Evolutionary conservation across 2,329 filamentous ascomycete genomes (phyloP), one percentile per base, ranked within the genome.

Genomic region (Domatiomyces globalis): DNA sequence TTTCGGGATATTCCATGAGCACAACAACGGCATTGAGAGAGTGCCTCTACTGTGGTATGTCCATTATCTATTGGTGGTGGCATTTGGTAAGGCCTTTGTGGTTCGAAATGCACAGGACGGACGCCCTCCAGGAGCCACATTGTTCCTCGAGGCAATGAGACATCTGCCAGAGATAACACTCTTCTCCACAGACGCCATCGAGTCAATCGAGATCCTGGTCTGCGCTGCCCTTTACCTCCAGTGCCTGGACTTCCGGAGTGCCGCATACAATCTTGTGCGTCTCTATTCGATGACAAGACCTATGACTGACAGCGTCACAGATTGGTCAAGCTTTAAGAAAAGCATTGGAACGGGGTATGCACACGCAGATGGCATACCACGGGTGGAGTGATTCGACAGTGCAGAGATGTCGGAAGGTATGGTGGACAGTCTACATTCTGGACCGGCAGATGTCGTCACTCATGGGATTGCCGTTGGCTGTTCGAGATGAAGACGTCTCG

Each of bases 371-470:
- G 72, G 70, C 68, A 0, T 63, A 64, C 0, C 62, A 67, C 1
- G 64, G 71, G 19, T 55, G 76, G 0, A 69, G 69, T 0, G 66
- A 69, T 1, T 53, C 58, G 0, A 57, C 67, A 1, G 69, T 74
- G 0, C 67, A 77, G 53, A 62, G 75, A 48, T 73, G 69, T 49
- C 71, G 73, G 1, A 69, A 69, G 33, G 66, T 74, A 8, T 78
- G 74, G 73, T 78, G 74, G 74, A 77, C 75, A 0, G 66, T 76
- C 0, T 77, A 75, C 43, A 66, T 77, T 1, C 61, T 78, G 1
- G 75, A 78, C 49, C 67, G 74, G 2, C 69, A 77, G 55, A 75
- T 77, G 68, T 74, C 73, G 1, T 74, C 73, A 0, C 55, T 77
- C 2, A 75, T 77, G 70, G 75, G 75, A 0, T 54, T 76, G 0